Conservation (phyloP, 805 yeast species). For the Teunomyces tritomae region DNA sequence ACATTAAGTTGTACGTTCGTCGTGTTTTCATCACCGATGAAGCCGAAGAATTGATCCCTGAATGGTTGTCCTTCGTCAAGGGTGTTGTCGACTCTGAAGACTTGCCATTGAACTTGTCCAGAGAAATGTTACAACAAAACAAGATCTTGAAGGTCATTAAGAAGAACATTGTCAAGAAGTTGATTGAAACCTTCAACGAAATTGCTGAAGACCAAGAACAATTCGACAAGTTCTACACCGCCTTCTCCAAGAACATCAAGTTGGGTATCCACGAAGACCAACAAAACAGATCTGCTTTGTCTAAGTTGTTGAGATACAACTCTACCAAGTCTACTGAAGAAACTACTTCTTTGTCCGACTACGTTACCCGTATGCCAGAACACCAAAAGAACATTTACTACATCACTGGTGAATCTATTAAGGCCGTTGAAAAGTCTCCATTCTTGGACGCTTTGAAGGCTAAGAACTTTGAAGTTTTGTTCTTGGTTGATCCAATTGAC, state of each 20-base stretch:
- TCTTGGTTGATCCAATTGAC: conserved; percentile 98
- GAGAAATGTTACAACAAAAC: conserved; percentile 99
- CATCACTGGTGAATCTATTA: conserved; percentile 98
- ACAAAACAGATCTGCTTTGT: conserved; percentile 93
- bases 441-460: conserved; percentile 98
- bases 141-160: conserved; percentile 98
- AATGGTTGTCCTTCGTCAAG: conserved; percentile 94
- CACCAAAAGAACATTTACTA: conserved; percentile 99
- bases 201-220: conserved; percentile 98
- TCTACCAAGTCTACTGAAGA: conserved; percentile 95
- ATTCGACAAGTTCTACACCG: conserved; percentile 97
- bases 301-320: conserved; percentile 95
- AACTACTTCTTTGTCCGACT: conserved; percentile 90
- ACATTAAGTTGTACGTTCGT: conserved; percentile 97
- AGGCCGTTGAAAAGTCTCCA: conserved; percentile 98
- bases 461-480: conserved; percentile 96
- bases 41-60: conserved; percentile 98
- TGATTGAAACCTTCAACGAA: conserved; percentile 98
- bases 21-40: conserved; percentile 99
- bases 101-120: conserved; percentile 98
- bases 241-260: conserved; percentile 97
- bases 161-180: conserved; percentile 98
- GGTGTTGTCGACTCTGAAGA: conserved; percentile 99
- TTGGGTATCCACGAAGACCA: conserved; percentile 99
- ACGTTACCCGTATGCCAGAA: conserved; percentile 99